Conservation (phyloP, 768 basidiomycete species). For the Terana coerulea region DNA sequence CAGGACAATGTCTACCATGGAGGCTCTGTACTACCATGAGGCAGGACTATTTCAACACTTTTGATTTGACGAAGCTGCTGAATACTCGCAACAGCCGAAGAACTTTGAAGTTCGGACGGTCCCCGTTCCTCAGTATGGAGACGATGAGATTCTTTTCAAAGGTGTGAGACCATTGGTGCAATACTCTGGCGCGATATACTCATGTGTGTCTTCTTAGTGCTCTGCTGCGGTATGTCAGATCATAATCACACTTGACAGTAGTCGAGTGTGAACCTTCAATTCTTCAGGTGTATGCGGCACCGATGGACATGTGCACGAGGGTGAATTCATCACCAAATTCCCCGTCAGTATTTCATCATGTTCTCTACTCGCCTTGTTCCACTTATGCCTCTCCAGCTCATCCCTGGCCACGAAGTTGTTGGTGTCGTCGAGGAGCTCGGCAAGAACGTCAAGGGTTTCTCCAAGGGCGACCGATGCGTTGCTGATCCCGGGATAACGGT, state of each 20-base stretch:
- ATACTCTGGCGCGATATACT: background rate
- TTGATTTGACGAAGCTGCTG: conserved; percentile 10
- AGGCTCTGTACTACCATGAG: conserved; percentile 68
- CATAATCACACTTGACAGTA: conserved; percentile 7
- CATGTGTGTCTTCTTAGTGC: conserved; percentile 10
- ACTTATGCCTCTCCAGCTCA: conserved; percentile 39
- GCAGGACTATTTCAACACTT: conserved; percentile 31
- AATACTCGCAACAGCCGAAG: conserved; percentile 44
- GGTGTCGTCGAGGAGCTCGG: conserved; percentile 73
- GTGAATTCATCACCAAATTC: conserved; percentile 68
- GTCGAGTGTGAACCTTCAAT: background rate
- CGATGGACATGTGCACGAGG: conserved; percentile 58
- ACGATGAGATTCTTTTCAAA: conserved; percentile 75
- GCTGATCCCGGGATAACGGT: conserved; percentile 78
- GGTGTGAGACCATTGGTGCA: conserved; percentile 32
- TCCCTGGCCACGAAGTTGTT: conserved; percentile 75
- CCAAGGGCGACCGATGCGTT: conserved; percentile 77
- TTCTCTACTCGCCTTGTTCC: background rate
- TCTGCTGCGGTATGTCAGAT: conserved; percentile 24
- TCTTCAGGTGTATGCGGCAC: conserved; percentile 61
- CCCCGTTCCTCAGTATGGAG: conserved; percentile 61
- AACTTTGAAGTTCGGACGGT: conserved; percentile 67
- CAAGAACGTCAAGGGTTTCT: conserved; percentile 76
- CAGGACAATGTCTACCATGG: conserved; percentile 63
- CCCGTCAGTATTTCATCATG: conserved; percentile 40